Conservation (phyloP, 768 basidiomycete genomes). For the Tulasnella sp. region DNA sequence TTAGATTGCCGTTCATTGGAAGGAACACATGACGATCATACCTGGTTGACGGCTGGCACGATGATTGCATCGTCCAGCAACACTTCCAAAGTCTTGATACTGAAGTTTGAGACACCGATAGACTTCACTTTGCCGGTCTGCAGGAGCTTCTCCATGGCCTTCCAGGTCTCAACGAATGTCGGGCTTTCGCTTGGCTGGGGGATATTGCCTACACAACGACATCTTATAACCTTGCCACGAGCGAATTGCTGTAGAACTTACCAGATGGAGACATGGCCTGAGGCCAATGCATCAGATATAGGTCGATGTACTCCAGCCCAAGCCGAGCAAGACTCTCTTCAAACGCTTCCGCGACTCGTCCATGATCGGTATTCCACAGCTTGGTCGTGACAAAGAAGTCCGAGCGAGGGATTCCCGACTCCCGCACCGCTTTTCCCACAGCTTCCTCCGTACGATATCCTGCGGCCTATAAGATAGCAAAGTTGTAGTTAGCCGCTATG, state of each 20-base stretch:
- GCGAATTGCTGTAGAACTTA: background rate
- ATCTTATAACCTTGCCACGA: background rate
- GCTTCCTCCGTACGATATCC: slow-evolving; percentile 30
- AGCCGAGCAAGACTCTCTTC: slow-evolving; percentile 32
- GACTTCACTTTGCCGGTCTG: slow-evolving; percentile 38
- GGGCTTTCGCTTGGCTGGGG: slow-evolving; percentile 17
- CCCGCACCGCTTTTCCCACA: slow-evolving; percentile 37
- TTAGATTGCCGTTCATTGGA: slow-evolving; percentile 38
- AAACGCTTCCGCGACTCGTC: slow-evolving; percentile 30
- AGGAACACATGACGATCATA: background rate
- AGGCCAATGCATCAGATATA: slow-evolving; percentile 35
- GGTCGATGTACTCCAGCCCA: slow-evolving; percentile 38
- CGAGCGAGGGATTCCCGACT: slow-evolving; percentile 17
- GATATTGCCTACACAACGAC: background rate
- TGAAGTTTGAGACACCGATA: slow-evolving; percentile 62
- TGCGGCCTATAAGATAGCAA: background rate
- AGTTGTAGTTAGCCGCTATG: background rate
- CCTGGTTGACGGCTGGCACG: slow-evolving; percentile 64
- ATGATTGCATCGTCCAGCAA: slow-evolving; percentile 63
- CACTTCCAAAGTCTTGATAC: slow-evolving; percentile 50
- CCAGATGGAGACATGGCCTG: slow-evolving; percentile 8
- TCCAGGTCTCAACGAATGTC: slow-evolving; percentile 71
- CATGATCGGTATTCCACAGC: slow-evolving; percentile 25
- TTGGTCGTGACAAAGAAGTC: slow-evolving; percentile 23
- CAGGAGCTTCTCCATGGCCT: slow-evolving; percentile 59